phyloP scores from a whole-genome alignment of 495 filamentous ascomycete species.

The Neurospora sp. region DNA sequence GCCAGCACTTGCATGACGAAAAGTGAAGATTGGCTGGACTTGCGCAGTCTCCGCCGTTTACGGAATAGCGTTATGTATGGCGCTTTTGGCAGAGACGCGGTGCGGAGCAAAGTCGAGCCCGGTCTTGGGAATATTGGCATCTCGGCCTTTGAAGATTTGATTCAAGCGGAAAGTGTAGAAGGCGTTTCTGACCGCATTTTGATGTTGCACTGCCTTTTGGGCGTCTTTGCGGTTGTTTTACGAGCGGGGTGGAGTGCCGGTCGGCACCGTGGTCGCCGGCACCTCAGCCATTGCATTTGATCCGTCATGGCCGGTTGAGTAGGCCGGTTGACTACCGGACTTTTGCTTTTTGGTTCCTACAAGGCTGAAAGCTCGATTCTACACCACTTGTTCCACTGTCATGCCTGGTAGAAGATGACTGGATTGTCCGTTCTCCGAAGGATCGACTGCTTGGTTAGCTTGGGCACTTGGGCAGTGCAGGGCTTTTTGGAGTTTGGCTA shows the following conservation, averaged over 20 bases:
- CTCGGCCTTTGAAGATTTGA: neutral
- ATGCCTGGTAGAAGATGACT: neutral
- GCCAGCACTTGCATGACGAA: conserved; percentile 4
- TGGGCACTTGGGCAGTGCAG: neutral
- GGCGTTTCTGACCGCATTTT: neutral
- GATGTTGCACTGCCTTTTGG: neutral
- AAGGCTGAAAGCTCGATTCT: neutral
- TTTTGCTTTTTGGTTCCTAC: neutral
- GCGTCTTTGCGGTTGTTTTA: neutral
- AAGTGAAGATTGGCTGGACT: too few relatives aligned
- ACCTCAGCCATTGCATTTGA: neutral
- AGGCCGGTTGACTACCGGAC: neutral
- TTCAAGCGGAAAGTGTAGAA: neutral
- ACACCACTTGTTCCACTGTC: neutral
- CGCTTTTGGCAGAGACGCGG: neutral
- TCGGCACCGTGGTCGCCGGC: neutral
- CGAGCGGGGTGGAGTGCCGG: neutral
- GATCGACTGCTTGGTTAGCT: neutral
- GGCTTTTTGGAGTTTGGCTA: neutral
- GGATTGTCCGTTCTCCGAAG: neutral
- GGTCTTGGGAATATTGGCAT: neutral
- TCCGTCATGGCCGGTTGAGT: neutral
- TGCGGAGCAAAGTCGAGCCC: neutral
- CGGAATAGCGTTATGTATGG: neutral
- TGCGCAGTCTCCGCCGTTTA: too few relatives aligned